These are phyloP conservation scores for Citrus mangshanensis DNA, from an alignment of 345 rosid species.

Conservation along the genomic window DNA sequence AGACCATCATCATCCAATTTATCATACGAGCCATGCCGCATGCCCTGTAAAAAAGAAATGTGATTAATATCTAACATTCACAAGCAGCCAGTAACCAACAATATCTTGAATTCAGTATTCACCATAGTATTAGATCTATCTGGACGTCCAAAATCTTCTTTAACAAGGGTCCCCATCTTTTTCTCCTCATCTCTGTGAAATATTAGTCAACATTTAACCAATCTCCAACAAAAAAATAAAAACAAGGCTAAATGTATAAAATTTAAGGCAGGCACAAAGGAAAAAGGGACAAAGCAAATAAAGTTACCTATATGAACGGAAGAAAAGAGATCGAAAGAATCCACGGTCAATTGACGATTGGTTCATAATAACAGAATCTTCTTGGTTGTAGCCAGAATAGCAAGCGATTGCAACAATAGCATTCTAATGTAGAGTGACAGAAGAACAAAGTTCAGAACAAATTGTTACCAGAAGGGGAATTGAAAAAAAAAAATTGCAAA, in stretches of 20 bases:
- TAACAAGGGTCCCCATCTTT: slow-evolving; percentile 97
- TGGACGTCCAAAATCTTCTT: slow-evolving; percentile 96
- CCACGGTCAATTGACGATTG: slow-evolving; percentile 98
- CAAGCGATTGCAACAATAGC: slow-evolving; percentile 97
- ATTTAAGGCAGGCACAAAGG: neutral
- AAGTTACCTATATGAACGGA: slow-evolving; percentile 83
- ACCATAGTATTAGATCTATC: slow-evolving; percentile 93
- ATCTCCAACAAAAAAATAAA: neutral
- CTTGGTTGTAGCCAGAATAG: slow-evolving; percentile 98
- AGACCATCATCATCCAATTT: slow-evolving; percentile 98
- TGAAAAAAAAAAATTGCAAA: neutral
- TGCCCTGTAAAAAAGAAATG: slow-evolving; percentile 55
- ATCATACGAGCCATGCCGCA: slow-evolving; percentile 98
- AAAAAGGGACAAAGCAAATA: neutral
- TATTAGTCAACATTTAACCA: neutral
- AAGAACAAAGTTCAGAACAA: slow-evolving; percentile 1
- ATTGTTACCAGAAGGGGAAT: neutral
- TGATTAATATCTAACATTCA: slow-evolving; percentile 8
- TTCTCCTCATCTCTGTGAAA: slow-evolving; percentile 88
- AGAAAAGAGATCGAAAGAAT: slow-evolving; percentile 89
- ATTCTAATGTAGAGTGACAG: slow-evolving; percentile 46
- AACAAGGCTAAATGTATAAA: neutral
- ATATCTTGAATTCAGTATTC: slow-evolving; percentile 15
- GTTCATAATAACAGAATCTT: slow-evolving; percentile 99
- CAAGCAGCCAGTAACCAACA: neutral